These are phyloP conservation scores for Schwanniomyces vanrijiae DNA, from an alignment of 805 yeast genomes.

Conservation along the genomic window DNA sequence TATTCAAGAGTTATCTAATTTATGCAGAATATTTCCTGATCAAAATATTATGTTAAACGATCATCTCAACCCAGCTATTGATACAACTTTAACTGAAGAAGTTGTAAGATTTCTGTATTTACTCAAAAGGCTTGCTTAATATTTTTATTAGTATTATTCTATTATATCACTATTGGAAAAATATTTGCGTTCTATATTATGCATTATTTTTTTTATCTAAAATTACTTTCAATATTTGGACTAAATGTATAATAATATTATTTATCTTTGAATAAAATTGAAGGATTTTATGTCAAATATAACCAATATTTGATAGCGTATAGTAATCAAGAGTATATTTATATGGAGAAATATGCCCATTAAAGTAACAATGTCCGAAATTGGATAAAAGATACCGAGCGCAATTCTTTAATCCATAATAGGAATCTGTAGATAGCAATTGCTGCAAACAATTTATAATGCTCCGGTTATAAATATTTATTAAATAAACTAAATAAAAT, in stretches of 20 bases:
- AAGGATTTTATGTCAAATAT: too few species aligned
- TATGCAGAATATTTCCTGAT: conserved; percentile 32
- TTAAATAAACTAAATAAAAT: too few species aligned
- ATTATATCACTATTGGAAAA: neutral
- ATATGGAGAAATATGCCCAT: neutral
- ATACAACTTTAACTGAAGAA: conserved; percentile 36
- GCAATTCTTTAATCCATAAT: neutral
- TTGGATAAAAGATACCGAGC: neutral
- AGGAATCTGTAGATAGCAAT: neutral
- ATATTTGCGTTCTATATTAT: neutral
- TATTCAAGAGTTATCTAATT: conserved; percentile 3
- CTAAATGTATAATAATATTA: neutral
- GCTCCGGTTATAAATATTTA: too few species aligned
- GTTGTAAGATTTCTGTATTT: conserved; percentile 33
- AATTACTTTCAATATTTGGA: too few species aligned
- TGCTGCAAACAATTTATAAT: neutral
- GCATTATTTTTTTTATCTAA: too few species aligned
- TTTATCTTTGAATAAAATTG: too few species aligned
- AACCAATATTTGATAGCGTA: neutral
- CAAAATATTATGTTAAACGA: conserved; percentile 33
- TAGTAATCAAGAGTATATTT: neutral
- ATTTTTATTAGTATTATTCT: neutral
- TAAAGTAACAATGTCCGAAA: neutral
- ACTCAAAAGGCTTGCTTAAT: conserved; percentile 13
- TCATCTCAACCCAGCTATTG: conserved; percentile 33